Evolutionary conservation across 805 yeast species (phyloP).

Genomic region (Grigorovia jiainica): DNA sequence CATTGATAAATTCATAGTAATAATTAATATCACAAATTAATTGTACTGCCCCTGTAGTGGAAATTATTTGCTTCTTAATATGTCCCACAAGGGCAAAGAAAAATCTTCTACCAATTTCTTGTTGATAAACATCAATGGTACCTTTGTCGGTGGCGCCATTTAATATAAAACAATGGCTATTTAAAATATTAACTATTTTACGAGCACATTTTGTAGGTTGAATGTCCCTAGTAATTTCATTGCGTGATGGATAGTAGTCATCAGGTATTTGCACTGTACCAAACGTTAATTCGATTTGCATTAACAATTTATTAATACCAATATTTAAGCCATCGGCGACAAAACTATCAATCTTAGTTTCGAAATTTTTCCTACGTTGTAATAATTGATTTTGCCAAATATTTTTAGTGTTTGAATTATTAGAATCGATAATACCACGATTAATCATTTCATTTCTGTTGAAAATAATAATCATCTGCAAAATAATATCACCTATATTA

Average conservation of each 20-base stretch:
- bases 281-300: slow-evolving; percentile 61
- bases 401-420: slow-evolving; percentile 35
- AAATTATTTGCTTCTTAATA: slow-evolving; percentile 61
- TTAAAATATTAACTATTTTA: slow-evolving; percentile 51
- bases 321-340: slow-evolving; percentile 89
- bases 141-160: slow-evolving; percentile 80
- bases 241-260: slow-evolving; percentile 47
- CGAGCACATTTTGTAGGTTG: slow-evolving; percentile 58
- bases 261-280: slow-evolving; percentile 46
- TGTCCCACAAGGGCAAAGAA: slow-evolving; percentile 68
- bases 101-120: slow-evolving; percentile 84
- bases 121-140: slow-evolving; percentile 85
- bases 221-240: slow-evolving; percentile 17
- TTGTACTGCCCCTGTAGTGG: slow-evolving; percentile 73
- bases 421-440: slow-evolving; percentile 40
- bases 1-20: slow-evolving; percentile 63
- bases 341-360: slow-evolving; percentile 68
- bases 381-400: slow-evolving; percentile 74
- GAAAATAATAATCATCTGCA: slow-evolving; percentile 86
- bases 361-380: slow-evolving; percentile 72
- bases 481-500: slow-evolving; percentile 83
- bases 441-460: slow-evolving; percentile 72
- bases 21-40: slow-evolving; percentile 74
- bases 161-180: slow-evolving; percentile 61
- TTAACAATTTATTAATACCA: slow-evolving; percentile 84